Evolutionary conservation across 768 basidiomycete genomes (phyloP).

Genomic region (Mycena rebaudengoi): DNA sequence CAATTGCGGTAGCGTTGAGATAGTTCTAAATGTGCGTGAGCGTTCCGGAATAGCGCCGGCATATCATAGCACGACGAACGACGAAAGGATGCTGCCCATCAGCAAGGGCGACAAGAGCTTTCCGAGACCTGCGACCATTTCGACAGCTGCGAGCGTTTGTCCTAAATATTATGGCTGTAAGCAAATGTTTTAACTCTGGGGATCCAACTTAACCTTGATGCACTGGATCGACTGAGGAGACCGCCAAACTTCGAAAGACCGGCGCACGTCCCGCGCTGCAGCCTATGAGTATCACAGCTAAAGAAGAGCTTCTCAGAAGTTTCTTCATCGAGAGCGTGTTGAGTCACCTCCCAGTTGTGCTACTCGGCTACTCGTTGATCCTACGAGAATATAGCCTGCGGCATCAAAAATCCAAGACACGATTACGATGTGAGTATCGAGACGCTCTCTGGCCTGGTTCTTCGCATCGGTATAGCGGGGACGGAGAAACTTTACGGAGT

Average conservation of each 20-base stretch:
- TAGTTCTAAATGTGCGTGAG: background rate
- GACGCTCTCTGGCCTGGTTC: background rate
- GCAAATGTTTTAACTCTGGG: background rate
- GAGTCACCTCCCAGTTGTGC: slow-evolving; percentile 9
- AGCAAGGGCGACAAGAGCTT: slow-evolving; percentile 16
- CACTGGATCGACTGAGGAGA: slow-evolving; percentile 6
- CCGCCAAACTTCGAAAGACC: slow-evolving; percentile 16
- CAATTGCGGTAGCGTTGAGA: slow-evolving; percentile 16
- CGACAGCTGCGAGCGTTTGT: slow-evolving; percentile 19
- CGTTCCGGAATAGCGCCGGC: no score
- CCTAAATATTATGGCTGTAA: background rate
- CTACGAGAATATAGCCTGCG: slow-evolving; percentile 2
- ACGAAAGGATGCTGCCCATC: slow-evolving; percentile 17
- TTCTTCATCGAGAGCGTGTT: background rate
- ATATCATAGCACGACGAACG: background rate
- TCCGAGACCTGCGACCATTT: slow-evolving; percentile 18
- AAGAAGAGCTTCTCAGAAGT: background rate
- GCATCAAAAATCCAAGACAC: slow-evolving; percentile 7
- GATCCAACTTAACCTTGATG: background rate
- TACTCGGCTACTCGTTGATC: background rate
- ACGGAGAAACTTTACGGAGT: background rate
- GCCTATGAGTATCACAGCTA: slow-evolving; percentile 14
- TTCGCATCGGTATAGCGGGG: background rate
- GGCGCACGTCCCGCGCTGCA: slow-evolving; percentile 16
- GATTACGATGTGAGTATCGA: slow-evolving; percentile 13